Percentiles rank a stretch among this genome's conserved stretches.
Conservation (phyloP, 768 basidiomycete genomes). For the Boletus edulis region DNA sequence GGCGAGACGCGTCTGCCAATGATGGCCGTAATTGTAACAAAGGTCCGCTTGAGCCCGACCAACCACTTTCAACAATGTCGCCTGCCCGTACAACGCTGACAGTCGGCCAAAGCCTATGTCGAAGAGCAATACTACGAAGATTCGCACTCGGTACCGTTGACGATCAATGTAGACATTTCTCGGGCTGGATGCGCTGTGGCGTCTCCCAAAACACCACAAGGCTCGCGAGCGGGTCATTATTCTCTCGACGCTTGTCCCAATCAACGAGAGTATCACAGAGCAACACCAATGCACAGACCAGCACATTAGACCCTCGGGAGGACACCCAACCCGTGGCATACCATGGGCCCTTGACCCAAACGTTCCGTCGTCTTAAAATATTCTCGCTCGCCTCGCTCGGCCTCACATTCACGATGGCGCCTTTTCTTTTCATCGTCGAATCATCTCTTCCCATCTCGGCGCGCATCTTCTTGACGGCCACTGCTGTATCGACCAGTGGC, state of each 20-base stretch:
- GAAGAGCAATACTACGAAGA: slow-evolving; percentile 9
- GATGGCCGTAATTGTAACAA: slow-evolving; percentile 4
- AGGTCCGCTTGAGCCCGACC: not conserved
- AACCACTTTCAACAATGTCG: slow-evolving; percentile 2
- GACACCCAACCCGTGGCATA: slow-evolving; percentile 40
- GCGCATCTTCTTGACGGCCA: slow-evolving; percentile 61
- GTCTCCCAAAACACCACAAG: not conserved
- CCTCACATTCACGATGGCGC: slow-evolving; percentile 65
- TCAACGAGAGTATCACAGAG: slow-evolving; percentile 11
- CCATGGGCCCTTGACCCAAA: slow-evolving; percentile 65
- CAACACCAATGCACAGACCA: not conserved
- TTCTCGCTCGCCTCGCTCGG: slow-evolving; percentile 80
- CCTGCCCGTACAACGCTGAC: slow-evolving; percentile 2
- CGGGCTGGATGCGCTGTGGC: not conserved
- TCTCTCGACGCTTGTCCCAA: slow-evolving; percentile 8
- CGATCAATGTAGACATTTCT: slow-evolving; percentile 4
- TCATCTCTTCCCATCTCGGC: slow-evolving; percentile 70
- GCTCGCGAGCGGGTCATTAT: not conserved
- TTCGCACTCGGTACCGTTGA: not conserved
- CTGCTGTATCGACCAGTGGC: slow-evolving; percentile 70
- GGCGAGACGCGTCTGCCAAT: slow-evolving; percentile 13
- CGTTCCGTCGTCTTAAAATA: slow-evolving; percentile 76
- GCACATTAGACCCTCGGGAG: not conserved
- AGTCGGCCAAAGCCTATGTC: slow-evolving; percentile 16
- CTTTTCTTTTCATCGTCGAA: slow-evolving; percentile 81